Evolutionary conservation across 371 early-diverging fungal genomes (phyloP).

Genomic region (Actinomortierella wolfii): DNA sequence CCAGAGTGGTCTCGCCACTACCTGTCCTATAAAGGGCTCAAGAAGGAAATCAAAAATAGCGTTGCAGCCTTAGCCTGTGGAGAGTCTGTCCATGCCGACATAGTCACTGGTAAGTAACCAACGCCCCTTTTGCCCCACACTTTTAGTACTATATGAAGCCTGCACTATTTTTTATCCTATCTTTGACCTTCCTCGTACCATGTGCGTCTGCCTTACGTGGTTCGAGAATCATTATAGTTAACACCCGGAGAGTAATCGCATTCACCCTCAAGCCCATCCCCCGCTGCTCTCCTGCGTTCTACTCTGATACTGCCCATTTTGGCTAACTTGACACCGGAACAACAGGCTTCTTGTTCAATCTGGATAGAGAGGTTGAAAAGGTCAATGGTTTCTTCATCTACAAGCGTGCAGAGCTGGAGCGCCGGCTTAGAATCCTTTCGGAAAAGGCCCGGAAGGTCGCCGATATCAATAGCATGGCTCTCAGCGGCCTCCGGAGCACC

Average conservation of each 20-base stretch:
- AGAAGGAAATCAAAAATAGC: constrained; percentile 66
- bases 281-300: neutral
- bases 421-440: constrained; percentile 63
- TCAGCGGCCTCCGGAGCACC: neutral
- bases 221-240: too few relatives aligned
- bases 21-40: constrained; percentile 68
- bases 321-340: neutral
- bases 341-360: constrained; percentile 61
- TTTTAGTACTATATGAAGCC: neutral
- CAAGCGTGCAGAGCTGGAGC: constrained; percentile 63
- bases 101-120: constrained; percentile 51
- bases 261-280: too few relatives aligned
- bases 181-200: constrained; percentile 1
- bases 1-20: constrained; percentile 77
- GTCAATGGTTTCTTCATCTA: constrained; percentile 67
- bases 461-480: constrained; percentile 1
- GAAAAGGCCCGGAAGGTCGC: constrained; percentile 53
- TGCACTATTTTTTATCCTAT: neutral
- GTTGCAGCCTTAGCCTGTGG: constrained; percentile 41
- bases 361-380: constrained; percentile 74
- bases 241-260: too few relatives aligned
- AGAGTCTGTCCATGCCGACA: constrained; percentile 37
- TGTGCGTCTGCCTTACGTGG: constrained; percentile 7
- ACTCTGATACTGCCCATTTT: neutral
- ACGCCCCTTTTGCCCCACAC: neutral